Conservation (phyloP, 768 basidiomycete genomes). For the Suillus brevipes region DNA sequence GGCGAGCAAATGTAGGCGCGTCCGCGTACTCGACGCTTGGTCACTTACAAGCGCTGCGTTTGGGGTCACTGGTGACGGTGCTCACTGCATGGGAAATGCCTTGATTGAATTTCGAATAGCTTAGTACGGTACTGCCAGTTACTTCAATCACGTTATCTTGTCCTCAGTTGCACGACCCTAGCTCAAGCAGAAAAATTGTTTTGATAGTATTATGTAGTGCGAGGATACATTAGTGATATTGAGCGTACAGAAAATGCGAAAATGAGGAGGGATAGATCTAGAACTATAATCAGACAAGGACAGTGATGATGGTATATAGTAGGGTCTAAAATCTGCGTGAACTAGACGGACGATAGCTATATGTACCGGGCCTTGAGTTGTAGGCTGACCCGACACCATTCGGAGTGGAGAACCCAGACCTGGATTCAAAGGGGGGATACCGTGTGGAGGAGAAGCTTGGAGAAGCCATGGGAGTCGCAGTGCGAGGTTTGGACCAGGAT, state of each 20-base stretch:
- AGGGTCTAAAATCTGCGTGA: constrained; percentile 36
- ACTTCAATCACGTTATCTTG: background rate
- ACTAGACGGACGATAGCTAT: constrained; percentile 44
- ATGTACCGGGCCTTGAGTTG: constrained; percentile 63
- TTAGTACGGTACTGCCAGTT: background rate
- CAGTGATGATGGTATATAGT: background rate
- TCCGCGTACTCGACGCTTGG: background rate
- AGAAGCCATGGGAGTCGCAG: constrained; percentile 63
- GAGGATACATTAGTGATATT: constrained; percentile 16
- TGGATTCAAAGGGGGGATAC: constrained; percentile 38
- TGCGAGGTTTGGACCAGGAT: constrained; percentile 62
- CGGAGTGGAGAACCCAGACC: constrained; percentile 65
- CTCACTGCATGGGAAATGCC: background rate
- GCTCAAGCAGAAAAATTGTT: background rate
- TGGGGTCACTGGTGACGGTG: background rate
- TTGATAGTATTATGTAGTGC: constrained; percentile 9
- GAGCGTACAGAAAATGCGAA: constrained; percentile 19
- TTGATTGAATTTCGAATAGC: background rate
- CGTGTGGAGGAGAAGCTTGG: constrained; percentile 42
- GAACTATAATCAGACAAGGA: constrained; percentile 7
- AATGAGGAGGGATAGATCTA: constrained; percentile 15
- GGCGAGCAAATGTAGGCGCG: no score
- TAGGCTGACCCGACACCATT: constrained; percentile 42
- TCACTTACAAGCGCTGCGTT: background rate
- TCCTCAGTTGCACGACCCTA: background rate